Percentiles rank a stretch among this genome's conserved stretches.
phyloP scores from a whole-genome alignment of 2,329 filamentous ascomycete species.

The Arthrobotrys musiformis region DNA sequence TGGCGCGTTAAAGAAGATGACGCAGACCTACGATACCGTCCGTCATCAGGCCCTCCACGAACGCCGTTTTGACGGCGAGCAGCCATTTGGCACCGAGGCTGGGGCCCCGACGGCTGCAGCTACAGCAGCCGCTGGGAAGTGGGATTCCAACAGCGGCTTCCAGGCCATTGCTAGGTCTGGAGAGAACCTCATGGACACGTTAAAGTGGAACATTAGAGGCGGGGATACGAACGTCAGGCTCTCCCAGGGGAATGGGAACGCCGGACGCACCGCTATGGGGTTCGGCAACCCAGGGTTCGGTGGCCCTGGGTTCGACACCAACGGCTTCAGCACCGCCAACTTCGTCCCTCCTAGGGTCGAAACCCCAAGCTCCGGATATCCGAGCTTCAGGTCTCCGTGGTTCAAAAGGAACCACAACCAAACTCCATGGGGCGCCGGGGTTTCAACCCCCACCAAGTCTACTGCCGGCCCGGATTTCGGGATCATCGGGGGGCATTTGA shows the following conservation, averaged over 20 bases:
- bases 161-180: slow-evolving; percentile 10
- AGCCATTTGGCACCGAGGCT: neutral
- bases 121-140: neutral
- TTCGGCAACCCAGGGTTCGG: neutral
- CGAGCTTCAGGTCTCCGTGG: neutral
- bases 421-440: neutral
- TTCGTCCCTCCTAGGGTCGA: neutral
- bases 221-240: slow-evolving; percentile 27
- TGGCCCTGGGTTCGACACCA: neutral
- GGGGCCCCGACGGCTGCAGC: neutral
- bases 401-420: neutral
- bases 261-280: neutral
- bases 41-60: slow-evolving; percentile 28
- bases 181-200: slow-evolving; percentile 24
- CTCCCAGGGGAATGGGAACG: neutral
- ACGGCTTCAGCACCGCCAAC: too few species aligned
- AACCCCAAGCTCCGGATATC: neutral
- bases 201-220: slow-evolving; percentile 43
- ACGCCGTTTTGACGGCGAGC: slow-evolving; percentile 22
- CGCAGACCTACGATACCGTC: slow-evolving; percentile 29
- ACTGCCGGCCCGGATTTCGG: neutral
- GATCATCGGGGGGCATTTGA: neutral
- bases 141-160: neutral
- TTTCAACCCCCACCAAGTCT: neutral
- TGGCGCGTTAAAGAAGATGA: slow-evolving; percentile 36